Percentiles rank a stretch among this genome's conserved stretches.
These are phyloP conservation scores for Phaseolus lunatus DNA, from an alignment of 306 rosid species.

Conservation along the genomic window DNA sequence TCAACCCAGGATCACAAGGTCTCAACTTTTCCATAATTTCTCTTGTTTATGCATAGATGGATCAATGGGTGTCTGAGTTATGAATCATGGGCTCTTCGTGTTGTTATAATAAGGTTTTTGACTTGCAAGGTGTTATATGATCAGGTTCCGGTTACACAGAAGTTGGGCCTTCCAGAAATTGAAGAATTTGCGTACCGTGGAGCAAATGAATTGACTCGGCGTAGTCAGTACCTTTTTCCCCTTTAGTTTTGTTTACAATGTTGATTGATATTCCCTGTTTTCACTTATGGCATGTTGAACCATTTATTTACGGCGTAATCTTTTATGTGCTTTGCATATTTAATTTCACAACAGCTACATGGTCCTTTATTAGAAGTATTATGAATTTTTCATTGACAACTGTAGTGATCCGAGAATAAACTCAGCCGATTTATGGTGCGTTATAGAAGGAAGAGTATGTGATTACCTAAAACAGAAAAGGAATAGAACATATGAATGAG, in stretches of 20 bases:
- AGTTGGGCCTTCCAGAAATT: constrained; percentile 61
- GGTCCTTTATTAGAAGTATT: not conserved
- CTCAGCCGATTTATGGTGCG: not conserved
- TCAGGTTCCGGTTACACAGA: constrained; percentile 41
- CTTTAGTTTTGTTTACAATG: constrained; percentile 4
- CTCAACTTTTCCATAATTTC: constrained; percentile 31
- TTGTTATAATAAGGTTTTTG: not conserved
- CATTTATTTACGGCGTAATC: not conserved
- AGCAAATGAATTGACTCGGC: constrained; percentile 46
- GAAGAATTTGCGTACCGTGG: constrained; percentile 79
- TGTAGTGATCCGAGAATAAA: not conserved
- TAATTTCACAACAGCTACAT: constrained; percentile 15
- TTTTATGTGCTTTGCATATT: constrained; percentile 7
- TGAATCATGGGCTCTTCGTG: not conserved
- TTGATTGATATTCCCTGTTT: constrained; percentile 15
- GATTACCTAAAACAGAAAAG: not conserved
- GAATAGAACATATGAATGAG: not conserved
- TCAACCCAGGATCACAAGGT: constrained; percentile 52
- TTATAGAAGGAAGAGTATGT: not conserved
- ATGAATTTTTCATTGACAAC: constrained; percentile 10
- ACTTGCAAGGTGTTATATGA: constrained; percentile 16
- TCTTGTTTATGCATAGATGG: not conserved
- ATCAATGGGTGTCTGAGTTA: not conserved
- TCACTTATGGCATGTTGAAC: constrained; percentile 4
- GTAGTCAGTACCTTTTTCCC: constrained; percentile 49